Evolutionary conservation across 306 rosid genomes (phyloP), one percentile per base, ranked within the genome.

Genomic region (Hippophae tibetana): DNA sequence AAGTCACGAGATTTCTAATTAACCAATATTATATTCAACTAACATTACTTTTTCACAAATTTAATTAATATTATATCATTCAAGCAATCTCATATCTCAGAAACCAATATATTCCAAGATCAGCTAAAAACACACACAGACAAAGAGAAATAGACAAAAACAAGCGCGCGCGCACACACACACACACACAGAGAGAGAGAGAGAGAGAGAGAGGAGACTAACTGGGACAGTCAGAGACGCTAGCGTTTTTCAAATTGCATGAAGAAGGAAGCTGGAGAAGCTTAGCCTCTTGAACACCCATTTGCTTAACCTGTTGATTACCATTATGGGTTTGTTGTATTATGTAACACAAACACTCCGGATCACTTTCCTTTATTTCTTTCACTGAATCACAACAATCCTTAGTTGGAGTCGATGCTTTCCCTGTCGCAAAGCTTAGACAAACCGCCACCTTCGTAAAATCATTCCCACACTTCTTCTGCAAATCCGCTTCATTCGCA

Each of bases 341-440:
- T 1, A 93, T 47, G 67, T 18, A 88, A 27, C 99, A 93, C 62
- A 93, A 47, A 38, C 99, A 93, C 78, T 80, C 83, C 0, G 99
- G 99, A 2, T 56, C 53, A 0, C 41, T 79, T 2, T 79, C 79
- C 51, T 53, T 88, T 8, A 93, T 79, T 40, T 23, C 59, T 23
- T 38, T n/a, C 3, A 79, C 67, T 2, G 86, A 69, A 0, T 65
- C 74, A 42, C 99, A 93, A 9, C 99, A 93, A 0, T 77, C 84
- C 74, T 82, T 77, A 2, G 71, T 50, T 31, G 99, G 99, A 13
- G 43, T 46, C 1, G 13, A 45, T 43, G 71, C 86, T 47, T 67
- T 71, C 31, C 95, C 99, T 13, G 82, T 68, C 23, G 77, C 97
- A 9, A 56, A 93, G 3, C 0, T 53, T 62, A 93, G 9, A 51